Percentiles rank a stretch among this genome's conserved stretches.
These are phyloP conservation scores for Metschnikowia continentalis DNA, from an alignment of 805 yeast genomes.

Conservation along the genomic window DNA sequence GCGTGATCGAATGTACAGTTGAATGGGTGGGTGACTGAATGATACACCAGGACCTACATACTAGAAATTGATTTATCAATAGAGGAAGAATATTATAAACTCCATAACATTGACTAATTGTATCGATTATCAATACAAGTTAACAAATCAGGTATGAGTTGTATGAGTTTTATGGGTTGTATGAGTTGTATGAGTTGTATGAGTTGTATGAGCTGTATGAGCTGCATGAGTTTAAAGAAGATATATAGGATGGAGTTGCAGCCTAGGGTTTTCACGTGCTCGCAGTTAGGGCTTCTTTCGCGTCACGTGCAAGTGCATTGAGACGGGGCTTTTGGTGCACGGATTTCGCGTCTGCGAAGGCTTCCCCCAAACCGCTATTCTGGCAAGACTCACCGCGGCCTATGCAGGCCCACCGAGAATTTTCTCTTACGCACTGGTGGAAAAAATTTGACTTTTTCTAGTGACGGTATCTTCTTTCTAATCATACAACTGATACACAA, in stretches of 20 bases:
- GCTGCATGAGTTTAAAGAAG: too few relatives aligned
- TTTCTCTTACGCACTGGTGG: conserved; percentile 17
- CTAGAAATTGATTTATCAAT: background rate
- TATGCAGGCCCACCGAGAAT: conserved; percentile 17
- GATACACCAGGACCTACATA: background rate
- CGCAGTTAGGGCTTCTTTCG: conserved; percentile 7
- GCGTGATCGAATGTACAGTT: background rate
- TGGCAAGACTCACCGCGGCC: background rate
- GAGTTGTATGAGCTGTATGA: too few relatives aligned
- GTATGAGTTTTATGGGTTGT: too few relatives aligned
- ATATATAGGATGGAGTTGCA: background rate
- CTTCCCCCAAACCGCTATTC: background rate
- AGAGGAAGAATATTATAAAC: too few relatives aligned
- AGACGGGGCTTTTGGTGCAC: conserved; percentile 5
- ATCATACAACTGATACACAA: conserved; percentile 37
- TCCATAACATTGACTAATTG: too few relatives aligned
- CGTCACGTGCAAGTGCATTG: conserved; percentile 4
- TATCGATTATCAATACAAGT: too few relatives aligned
- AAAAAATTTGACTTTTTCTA: conserved; percentile 13
- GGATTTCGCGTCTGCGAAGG: conserved; percentile 2
- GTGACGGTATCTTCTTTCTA: conserved; percentile 10
- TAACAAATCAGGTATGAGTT: too few relatives aligned
- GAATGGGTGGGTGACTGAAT: background rate
- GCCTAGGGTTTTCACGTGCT: conserved; percentile 22
- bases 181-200: too few relatives aligned